Conservation (phyloP, 192 early-diverging fungal species). For the Thoreauomyces humboldtii region DNA sequence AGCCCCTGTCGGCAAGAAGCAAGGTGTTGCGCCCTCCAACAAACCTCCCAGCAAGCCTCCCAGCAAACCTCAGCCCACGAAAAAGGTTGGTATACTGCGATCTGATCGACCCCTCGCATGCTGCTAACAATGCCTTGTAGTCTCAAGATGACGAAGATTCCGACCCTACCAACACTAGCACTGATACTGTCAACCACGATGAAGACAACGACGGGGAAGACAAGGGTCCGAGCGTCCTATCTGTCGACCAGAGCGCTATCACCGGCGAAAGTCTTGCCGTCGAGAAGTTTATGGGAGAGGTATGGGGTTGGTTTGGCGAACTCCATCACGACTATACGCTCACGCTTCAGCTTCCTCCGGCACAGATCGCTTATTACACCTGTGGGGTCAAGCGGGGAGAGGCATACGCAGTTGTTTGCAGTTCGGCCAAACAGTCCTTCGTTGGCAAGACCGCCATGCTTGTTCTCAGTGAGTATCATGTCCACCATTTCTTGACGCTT, state of each 20-base stretch:
- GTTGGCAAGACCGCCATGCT: slow-evolving; percentile 1
- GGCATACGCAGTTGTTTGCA: background rate
- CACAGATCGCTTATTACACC: background rate
- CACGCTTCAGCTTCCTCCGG: slow-evolving; percentile 33
- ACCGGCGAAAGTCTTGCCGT: slow-evolving; percentile 46
- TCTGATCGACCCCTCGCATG: too few species aligned
- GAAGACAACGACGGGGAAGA: background rate
- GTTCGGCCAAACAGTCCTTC: background rate
- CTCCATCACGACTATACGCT: slow-evolving; percentile 38
- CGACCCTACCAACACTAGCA: background rate
- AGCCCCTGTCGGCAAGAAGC: too few species aligned
- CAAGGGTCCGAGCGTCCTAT: background rate
- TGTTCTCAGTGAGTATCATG: background rate
- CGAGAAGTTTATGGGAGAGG: slow-evolving; percentile 64
- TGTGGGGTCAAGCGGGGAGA: background rate
- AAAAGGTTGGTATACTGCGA: too few species aligned
- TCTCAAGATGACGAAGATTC: background rate
- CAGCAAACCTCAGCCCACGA: too few species aligned
- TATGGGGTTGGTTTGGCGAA: too few species aligned
- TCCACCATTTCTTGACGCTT: too few species aligned
- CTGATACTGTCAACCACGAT: background rate
- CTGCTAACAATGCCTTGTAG: too few species aligned
- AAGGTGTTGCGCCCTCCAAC: too few species aligned
- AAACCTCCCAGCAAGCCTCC: too few species aligned
- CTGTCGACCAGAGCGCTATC: slow-evolving; percentile 13